Evolutionary conservation across 2,329 filamentous ascomycete genomes (phyloP).

Genomic region (Trichoderma brevicompactum): DNA sequence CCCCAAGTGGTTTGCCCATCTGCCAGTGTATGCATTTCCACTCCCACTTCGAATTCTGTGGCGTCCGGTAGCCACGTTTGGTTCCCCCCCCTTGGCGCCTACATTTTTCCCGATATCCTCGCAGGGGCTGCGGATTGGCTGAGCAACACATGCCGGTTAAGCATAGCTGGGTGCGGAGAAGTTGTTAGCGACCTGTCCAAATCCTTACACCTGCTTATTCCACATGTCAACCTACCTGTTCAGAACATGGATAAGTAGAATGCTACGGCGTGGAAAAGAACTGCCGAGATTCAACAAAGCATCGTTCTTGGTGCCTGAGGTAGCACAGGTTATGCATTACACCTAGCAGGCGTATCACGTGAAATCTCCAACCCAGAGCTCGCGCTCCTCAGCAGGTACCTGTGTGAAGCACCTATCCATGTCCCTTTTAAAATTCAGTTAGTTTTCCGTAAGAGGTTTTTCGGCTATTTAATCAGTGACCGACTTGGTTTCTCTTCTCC

Average conservation of each 20-base stretch:
- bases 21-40: background rate
- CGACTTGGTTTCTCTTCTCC: background rate
- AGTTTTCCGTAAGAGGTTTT: background rate
- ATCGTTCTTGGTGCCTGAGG: too few relatives aligned
- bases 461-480: conserved; percentile 10
- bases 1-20: conserved; percentile 6
- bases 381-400: too few relatives aligned
- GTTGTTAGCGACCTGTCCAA: background rate
- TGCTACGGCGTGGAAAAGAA: background rate
- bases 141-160: conserved; percentile 15
- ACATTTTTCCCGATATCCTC: conserved; percentile 18
- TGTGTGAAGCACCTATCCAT: too few relatives aligned
- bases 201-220: background rate
- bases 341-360: too few relatives aligned
- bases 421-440: too few relatives aligned
- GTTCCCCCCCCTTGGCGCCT: conserved; percentile 10
- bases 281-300: too few relatives aligned
- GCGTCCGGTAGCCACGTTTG: conserved; percentile 16
- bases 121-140: conserved; percentile 18
- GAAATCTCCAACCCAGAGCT: too few relatives aligned
- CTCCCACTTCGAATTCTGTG: background rate
- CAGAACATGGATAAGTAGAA: background rate
- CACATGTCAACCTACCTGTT: background rate
- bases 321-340: too few relatives aligned
- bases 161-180: conserved; percentile 24